Percentiles rank a stretch among this genome's conserved stretches.
Conservation (phyloP, 2,329 filamentous ascomycete genomes). For the Trichothecium roseum region DNA sequence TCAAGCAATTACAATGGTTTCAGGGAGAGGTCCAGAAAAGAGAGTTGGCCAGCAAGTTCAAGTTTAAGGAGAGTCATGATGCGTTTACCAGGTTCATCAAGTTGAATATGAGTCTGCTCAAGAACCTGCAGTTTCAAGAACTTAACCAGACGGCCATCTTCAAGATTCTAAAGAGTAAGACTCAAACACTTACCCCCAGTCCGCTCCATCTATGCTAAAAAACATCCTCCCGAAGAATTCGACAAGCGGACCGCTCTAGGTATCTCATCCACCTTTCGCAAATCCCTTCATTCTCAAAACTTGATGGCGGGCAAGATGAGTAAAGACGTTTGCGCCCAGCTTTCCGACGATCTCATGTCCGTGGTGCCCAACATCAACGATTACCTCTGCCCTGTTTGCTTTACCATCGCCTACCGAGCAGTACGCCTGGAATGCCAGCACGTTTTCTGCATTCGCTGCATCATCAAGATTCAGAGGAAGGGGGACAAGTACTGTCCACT, state of each 20-base stretch:
- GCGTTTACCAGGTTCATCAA: constrained; percentile 60
- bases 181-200: too few relatives aligned
- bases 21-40: constrained; percentile 53
- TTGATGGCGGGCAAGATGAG: constrained; percentile 59
- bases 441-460: constrained; percentile 74
- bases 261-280: constrained; percentile 52
- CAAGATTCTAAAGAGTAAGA: constrained; percentile 77
- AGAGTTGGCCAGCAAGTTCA: constrained; percentile 51
- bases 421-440: constrained; percentile 68
- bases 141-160: constrained; percentile 67
- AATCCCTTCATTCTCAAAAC: constrained; percentile 45
- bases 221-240: constrained; percentile 47
- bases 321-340: constrained; percentile 63
- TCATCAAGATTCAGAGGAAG: constrained; percentile 68
- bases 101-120: constrained; percentile 68
- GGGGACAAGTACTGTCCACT: constrained; percentile 62
- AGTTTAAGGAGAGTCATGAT: constrained; percentile 50
- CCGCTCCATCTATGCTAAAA: too few relatives aligned
- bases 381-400: constrained; percentile 74
- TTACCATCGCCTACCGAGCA: constrained; percentile 69
- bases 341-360: constrained; percentile 61
- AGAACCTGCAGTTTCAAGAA: constrained; percentile 73
- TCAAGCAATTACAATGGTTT: constrained; percentile 61
- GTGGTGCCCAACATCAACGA: constrained; percentile 76
- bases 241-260: constrained; percentile 74